Evolutionary conservation across 140 eudicot genomes (phyloP).

Genomic region (Bidens hawaiensis): DNA sequence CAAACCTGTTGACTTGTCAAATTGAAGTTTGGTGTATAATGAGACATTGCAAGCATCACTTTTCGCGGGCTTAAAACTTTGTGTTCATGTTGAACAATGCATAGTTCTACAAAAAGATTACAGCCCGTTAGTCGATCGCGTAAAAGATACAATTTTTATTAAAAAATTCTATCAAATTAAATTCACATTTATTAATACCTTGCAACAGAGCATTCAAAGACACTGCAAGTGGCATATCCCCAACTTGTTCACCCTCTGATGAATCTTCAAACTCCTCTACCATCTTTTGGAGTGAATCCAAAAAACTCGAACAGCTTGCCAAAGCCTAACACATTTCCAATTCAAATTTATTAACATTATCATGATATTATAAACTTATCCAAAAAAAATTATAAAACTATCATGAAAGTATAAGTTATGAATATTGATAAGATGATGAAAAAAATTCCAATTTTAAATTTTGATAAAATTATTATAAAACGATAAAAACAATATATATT

Average conservation of each 20-base stretch:
- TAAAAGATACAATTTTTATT: neutral
- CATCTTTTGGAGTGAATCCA: constrained; percentile 34
- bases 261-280: constrained; percentile 51
- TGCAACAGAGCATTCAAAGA: constrained; percentile 55
- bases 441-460: no score
- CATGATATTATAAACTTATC: neutral
- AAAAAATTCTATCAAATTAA: neutral
- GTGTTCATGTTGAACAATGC: constrained; percentile 39
- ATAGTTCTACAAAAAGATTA: constrained; percentile 45
- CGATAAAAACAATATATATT: no score
- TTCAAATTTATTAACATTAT: neutral
- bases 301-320: constrained; percentile 76
- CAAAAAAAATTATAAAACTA: no score
- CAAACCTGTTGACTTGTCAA: constrained; percentile 77
- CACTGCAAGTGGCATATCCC: constrained; percentile 55
- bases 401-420: no score
- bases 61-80: constrained; percentile 57
- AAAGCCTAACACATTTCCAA: constrained; percentile 50
- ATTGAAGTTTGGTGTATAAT: constrained; percentile 60
- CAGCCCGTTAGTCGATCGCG: neutral
- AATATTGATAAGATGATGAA: no score
- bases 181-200: constrained; percentile 36
- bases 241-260: constrained; percentile 38
- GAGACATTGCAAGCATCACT: constrained; percentile 71
- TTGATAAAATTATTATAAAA: no score